Evolutionary conservation across 164 flowering plant genomes (phyloP), one percentile per base, ranked within the genome.

Genomic region (Taxillus chinensis): DNA sequence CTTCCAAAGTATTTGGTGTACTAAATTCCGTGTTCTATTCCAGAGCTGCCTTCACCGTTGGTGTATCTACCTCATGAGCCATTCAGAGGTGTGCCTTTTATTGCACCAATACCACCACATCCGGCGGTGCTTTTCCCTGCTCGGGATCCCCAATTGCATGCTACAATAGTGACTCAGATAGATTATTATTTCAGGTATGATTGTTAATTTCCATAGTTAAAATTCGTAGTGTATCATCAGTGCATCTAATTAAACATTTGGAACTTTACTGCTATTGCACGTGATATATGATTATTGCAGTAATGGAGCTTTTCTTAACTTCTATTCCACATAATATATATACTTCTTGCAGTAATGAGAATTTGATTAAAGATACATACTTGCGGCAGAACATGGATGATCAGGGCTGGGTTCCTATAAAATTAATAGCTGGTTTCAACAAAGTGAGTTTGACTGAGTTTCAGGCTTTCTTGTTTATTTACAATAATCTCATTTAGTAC

Each of bases 331-430:
- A 27, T 27, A 27, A 27, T 27, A 27, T 27, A 27, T 27, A 27
- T 27, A 27, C 27, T 27, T 27, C 7, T 65, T 75, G 76, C 80
- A 86, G 92, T 64, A 62, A 73, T 61, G 88, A 79, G 11, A 86
- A 86, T 70, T 69, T 86, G 60, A 61, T 78, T 42, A 84, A 63
- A 63, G 92, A 86, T 64, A 74, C 67, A 62, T 84, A 45, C 71
- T 73, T 86, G 80, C 75, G 89, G 68, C 57, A 69, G 68, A 74
- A 80, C 67, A 86, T 86, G 92, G 85, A 83, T 74, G 80, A 71
- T 5, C 73, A 82, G 57, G 92, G 92, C 17, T 86, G 85, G 86
- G 92, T 84, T 72, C 70, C 82, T 49, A 63, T 82, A 54, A 41
- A 59, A 38, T 64, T 84, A 59, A 80, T 86, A 46, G 85, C 92